Percentiles rank a stretch among this genome's conserved stretches.
Conservation (phyloP, 2,329 filamentous ascomycete genomes). For the Diatrype stigma region DNA sequence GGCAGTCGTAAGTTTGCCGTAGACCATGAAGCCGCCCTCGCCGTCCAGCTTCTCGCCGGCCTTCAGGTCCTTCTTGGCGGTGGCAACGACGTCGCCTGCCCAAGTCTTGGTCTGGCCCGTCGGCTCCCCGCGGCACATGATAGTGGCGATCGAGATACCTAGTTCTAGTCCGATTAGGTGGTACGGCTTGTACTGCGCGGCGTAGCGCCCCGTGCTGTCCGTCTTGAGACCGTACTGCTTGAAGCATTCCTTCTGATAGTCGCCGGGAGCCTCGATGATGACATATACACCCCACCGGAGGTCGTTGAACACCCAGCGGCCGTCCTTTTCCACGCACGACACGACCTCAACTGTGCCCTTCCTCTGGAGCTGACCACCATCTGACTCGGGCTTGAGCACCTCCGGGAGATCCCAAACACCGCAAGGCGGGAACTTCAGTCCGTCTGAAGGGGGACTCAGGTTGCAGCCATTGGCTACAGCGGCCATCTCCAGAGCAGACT, state of each 20-base stretch:
- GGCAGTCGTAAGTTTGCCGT: conserved; percentile 38
- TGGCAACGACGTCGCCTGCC: conserved; percentile 41
- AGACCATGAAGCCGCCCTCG: conserved; percentile 42
- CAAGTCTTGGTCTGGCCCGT: conserved; percentile 40
- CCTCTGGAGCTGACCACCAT: conserved; percentile 36
- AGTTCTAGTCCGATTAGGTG: conserved; percentile 44
- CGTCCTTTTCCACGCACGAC: conserved; percentile 38
- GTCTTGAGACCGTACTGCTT: conserved; percentile 41
- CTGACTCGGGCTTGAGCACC: conserved; percentile 34
- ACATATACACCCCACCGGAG: conserved; percentile 41
- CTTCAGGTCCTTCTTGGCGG: conserved; percentile 40
- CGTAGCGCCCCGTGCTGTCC: conserved; percentile 36
- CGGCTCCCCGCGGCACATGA: conserved; percentile 42
- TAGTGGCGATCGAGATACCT: conserved; percentile 38
- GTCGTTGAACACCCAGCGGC: conserved; percentile 36
- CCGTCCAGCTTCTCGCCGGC: conserved; percentile 40
- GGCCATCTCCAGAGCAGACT: conserved; percentile 43
- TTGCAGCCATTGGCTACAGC: conserved; percentile 42
- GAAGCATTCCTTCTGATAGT: conserved; percentile 40
- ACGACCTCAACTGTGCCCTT: conserved; percentile 42
- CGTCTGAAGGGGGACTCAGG: conserved; percentile 34
- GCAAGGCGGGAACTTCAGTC: conserved; percentile 40
- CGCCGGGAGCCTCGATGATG: conserved; percentile 36
- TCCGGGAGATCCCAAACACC: conserved; percentile 37
- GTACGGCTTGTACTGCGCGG: conserved; percentile 42